A percentile compares a stretch with the other conserved stretches of the same genome.
Evolutionary conservation across 208 protist species (phyloP).

Genomic region (Zelonia costaricensis): DNA sequence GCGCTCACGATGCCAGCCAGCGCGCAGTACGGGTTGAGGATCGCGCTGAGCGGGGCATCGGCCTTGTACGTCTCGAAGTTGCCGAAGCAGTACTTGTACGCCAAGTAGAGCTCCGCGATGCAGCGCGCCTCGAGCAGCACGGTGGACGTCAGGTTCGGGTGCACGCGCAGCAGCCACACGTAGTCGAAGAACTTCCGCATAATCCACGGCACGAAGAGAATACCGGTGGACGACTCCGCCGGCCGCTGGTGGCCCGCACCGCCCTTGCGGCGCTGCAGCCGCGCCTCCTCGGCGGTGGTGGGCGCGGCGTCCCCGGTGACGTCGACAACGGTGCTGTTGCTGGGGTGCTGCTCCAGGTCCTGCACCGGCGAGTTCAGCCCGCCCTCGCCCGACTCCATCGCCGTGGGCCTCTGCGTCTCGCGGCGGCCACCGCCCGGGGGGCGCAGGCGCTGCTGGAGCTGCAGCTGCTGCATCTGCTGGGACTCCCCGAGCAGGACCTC

Average conservation of each 20-base stretch:
- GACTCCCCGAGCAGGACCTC: constrained; percentile 22
- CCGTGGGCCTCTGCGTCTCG: constrained; percentile 12
- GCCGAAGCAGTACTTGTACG: constrained; percentile 84
- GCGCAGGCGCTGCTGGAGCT: neutral
- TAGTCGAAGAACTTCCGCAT: constrained; percentile 83
- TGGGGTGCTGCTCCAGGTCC: neutral
- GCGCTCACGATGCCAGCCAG: constrained; percentile 73
- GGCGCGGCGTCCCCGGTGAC: neutral
- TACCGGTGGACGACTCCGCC: constrained; percentile 20
- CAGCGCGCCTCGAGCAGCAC: constrained; percentile 81
- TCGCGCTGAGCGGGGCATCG: constrained; percentile 57
- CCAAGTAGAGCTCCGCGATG: constrained; percentile 72
- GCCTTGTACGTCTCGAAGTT: constrained; percentile 53
- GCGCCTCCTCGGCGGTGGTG: neutral
- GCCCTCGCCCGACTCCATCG: too few species aligned
- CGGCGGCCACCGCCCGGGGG: neutral
- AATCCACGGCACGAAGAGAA: constrained; percentile 73
- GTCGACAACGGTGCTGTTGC: neutral
- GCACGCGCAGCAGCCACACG: constrained; percentile 71
- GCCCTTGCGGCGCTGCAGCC: neutral
- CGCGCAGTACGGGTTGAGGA: constrained; percentile 60
- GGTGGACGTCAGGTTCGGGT: constrained; percentile 72
- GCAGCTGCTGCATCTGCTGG: constrained; percentile 5
- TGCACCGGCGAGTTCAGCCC: neutral
- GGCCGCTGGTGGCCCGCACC: neutral